These are phyloP conservation scores for Leishmania braziliensis DNA, from an alignment of 208 protist species.

Conservation along the genomic window DNA sequence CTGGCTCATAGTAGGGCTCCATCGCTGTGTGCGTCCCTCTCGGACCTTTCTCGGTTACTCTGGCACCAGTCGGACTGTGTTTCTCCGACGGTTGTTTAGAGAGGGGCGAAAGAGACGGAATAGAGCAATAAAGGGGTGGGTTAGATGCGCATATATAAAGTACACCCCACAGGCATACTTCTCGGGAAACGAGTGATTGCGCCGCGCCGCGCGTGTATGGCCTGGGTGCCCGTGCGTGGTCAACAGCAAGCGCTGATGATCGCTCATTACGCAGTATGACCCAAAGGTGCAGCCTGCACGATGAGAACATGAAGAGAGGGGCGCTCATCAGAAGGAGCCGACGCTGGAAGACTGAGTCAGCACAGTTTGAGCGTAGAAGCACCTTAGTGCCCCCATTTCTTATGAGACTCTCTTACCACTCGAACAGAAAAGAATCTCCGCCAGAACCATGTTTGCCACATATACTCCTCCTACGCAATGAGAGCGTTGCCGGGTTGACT, in stretches of 20 bases:
- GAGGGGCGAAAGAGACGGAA: background rate
- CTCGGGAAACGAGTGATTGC: background rate
- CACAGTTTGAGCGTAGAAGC: background rate
- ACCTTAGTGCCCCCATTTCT: background rate
- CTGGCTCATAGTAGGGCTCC: slow-evolving; percentile 47
- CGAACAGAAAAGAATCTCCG: slow-evolving; percentile 5
- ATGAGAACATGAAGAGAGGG: background rate
- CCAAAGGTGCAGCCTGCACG: background rate
- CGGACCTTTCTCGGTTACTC: background rate
- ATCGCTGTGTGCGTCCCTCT: background rate
- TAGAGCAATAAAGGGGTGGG: background rate
- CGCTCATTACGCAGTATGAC: background rate
- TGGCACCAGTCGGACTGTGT: background rate
- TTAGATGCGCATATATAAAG: background rate
- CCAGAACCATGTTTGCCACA: background rate
- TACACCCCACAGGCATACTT: background rate
- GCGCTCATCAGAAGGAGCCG: background rate
- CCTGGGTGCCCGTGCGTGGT: background rate
- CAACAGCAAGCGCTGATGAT: background rate
- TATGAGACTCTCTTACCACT: background rate
- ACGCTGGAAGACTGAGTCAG: background rate
- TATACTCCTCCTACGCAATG: background rate
- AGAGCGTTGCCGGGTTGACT: background rate
- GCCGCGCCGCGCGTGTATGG: background rate
- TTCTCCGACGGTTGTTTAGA: background rate